These are phyloP conservation scores for thale cress (Arabidopsis thaliana) DNA, from an alignment of 345 rosid species.

Conservation along the genomic window TAIR10.1 NC_003076.8:20192001-20192500, in stretches of 20 bases:
- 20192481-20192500: slow-evolving; percentile 1
- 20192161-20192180: not conserved
- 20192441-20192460: slow-evolving; percentile 8
- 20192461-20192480: slow-evolving; percentile 14
- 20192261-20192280: slow-evolving; percentile 62
- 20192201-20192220: not conserved
- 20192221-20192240: slow-evolving; percentile 16
- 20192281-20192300: slow-evolving; percentile 46
- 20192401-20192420: slow-evolving; percentile 14
- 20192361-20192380: slow-evolving; percentile 2
- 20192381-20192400: slow-evolving; percentile 21
- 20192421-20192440: not conserved
- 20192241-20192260: slow-evolving; percentile 61
- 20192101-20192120: not conserved
- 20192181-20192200: not conserved
- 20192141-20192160: too few relatives aligned
- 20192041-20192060: not conserved
- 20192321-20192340: not conserved
- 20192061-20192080: not conserved
- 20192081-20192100: not conserved
- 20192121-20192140: not conserved
- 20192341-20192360: too few relatives aligned
- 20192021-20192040: too few relatives aligned
- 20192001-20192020: not conserved
- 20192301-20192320: slow-evolving; percentile 18